A percentile compares a stretch with the other conserved stretches of the same genome.
These are phyloP conservation scores for Pythium brachiatum DNA, from an alignment of 352 stramenopile species.

Conservation along the genomic window DNA sequence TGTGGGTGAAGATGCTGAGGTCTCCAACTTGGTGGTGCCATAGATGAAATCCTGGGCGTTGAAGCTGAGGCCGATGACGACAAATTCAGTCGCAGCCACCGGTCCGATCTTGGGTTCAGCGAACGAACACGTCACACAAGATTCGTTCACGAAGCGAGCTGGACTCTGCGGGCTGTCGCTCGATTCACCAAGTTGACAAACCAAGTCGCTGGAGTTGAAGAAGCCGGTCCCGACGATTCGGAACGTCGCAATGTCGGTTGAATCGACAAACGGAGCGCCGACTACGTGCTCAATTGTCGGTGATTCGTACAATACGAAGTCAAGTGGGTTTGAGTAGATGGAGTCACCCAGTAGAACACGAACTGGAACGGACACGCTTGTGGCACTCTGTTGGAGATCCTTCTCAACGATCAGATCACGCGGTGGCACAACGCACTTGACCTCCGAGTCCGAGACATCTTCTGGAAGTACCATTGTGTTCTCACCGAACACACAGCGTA, in stretches of 20 bases:
- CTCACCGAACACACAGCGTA: conserved; percentile 10
- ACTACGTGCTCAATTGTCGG: neutral
- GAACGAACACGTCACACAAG: conserved; percentile 6
- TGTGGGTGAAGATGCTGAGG: neutral
- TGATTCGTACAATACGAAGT: neutral
- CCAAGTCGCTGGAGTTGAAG: conserved; percentile 11
- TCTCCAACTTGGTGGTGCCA: neutral
- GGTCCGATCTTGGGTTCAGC: neutral
- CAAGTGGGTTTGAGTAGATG: conserved; percentile 5
- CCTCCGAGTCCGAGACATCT: neutral
- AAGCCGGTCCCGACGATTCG: neutral
- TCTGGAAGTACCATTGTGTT: conserved; percentile 3
- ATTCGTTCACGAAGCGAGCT: conserved; percentile 6
- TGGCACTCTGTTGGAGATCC: neutral
- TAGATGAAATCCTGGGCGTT: conserved; percentile 11
- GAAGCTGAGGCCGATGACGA: conserved; percentile 2
- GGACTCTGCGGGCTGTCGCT: neutral
- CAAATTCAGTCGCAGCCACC: neutral
- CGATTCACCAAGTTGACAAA: conserved; percentile 6
- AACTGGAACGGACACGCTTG: conserved; percentile 3
- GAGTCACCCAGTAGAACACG: neutral
- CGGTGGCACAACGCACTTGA: conserved; percentile 1
- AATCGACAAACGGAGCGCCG: neutral
- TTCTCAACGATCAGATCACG: neutral
- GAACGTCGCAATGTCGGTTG: neutral